phyloP scores from a whole-genome alignment of 202 grass and related monocot species.

The Schoenoplectus tabernaemontani region DNA sequence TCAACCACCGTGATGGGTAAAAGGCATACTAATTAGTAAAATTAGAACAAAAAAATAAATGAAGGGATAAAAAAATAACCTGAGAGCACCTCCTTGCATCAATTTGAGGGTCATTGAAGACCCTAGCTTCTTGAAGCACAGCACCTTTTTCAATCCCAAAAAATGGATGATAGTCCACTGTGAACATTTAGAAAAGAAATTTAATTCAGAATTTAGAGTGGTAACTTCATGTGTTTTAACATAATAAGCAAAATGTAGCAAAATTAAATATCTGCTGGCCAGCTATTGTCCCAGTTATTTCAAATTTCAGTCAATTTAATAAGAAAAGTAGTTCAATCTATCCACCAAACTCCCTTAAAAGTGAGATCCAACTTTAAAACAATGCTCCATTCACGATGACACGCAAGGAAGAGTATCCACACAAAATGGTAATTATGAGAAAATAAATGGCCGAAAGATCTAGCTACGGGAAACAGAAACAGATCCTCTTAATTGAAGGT shows the following conservation, averaged over 20 bases:
- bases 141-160: conserved; percentile 97
- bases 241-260: neutral
- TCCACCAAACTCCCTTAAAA: neutral
- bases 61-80: conserved; percentile 32
- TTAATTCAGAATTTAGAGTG: neutral
- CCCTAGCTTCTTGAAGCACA: conserved; percentile 89
- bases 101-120: conserved; percentile 93
- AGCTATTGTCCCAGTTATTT: neutral
- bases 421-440: neutral
- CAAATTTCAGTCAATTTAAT: neutral
- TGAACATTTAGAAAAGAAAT: conserved; percentile 4
- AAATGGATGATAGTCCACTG: conserved; percentile 92
- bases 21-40: neutral
- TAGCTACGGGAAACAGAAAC: neutral
- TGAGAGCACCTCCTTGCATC: conserved; percentile 91
- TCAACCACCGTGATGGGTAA: neutral
- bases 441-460: neutral
- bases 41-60: neutral
- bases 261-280: neutral
- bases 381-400: neutral
- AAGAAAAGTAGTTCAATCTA: neutral
- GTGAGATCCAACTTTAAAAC: neutral
- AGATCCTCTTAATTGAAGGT: neutral
- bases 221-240: neutral
- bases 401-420: too few species aligned